Percentiles rank a stretch among this genome's conserved stretches.
These are phyloP conservation scores for Scortechinia acanthostroma DNA, from an alignment of 2,329 filamentous ascomycete genomes.

Conservation along the genomic window DNA sequence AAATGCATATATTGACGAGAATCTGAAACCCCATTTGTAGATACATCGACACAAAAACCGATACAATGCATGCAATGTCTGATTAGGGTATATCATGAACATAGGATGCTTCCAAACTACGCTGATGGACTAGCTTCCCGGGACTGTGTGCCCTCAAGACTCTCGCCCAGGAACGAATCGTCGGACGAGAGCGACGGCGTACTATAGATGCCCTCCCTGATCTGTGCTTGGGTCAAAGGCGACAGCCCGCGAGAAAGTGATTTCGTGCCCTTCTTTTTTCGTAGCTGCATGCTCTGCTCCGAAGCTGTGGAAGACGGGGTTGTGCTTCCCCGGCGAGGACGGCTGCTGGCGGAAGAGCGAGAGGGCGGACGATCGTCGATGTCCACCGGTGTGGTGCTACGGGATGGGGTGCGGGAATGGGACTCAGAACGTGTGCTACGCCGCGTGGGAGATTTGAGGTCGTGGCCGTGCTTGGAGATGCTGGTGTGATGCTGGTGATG, in stretches of 20 bases:
- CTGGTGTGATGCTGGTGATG: neutral
- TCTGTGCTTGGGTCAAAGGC: constrained; percentile 1
- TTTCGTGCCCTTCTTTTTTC: neutral
- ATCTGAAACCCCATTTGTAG: too few species aligned
- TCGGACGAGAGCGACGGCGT: too few species aligned
- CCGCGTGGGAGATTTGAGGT: neutral
- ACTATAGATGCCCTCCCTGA: neutral
- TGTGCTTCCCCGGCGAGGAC: neutral
- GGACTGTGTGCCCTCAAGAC: too few species aligned
- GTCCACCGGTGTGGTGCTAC: neutral
- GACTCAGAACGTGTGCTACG: neutral
- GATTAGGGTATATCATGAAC: too few species aligned
- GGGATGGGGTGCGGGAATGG: neutral
- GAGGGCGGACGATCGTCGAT: neutral
- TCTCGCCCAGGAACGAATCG: too few species aligned
- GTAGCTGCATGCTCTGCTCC: neutral
- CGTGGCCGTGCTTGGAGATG: neutral
- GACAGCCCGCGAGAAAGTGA: neutral
- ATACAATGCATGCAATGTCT: too few species aligned
- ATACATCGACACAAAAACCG: too few species aligned
- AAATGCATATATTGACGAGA: too few species aligned
- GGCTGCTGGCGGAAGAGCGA: neutral
- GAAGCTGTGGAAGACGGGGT: neutral
- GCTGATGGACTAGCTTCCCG: too few species aligned
- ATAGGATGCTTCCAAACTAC: too few species aligned